Evolutionary conservation across 2,329 filamentous ascomycete genomes (phyloP).

Genomic region (Ophiostoma quercus): DNA sequence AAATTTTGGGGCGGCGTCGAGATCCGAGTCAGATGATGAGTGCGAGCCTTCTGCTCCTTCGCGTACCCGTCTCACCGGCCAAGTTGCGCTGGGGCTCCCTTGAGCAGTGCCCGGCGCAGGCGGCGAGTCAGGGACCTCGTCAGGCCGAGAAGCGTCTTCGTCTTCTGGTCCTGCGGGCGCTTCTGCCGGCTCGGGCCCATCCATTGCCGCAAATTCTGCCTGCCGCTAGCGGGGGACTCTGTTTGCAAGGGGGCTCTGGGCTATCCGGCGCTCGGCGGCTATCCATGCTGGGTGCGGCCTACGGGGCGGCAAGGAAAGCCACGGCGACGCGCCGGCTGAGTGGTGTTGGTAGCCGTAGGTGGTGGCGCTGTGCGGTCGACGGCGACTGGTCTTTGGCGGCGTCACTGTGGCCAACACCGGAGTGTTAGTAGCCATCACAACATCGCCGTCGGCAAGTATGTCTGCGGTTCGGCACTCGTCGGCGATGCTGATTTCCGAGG

Average conservation of each 20-base stretch:
- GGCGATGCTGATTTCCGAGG: background rate
- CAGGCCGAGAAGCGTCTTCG: background rate
- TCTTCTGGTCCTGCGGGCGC: background rate
- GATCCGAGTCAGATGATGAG: background rate
- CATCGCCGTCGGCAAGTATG: background rate
- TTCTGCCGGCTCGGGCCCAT: background rate
- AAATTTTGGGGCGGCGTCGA: background rate
- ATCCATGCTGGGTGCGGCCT: slow-evolving; percentile 21
- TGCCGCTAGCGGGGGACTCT: slow-evolving; percentile 20
- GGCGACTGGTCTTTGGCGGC: background rate
- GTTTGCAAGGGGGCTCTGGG: slow-evolving; percentile 18
- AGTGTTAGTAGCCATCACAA: background rate
- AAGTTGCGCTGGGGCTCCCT: background rate
- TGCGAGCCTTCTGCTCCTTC: slow-evolving; percentile 5
- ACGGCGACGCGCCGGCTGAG: slow-evolving; percentile 19
- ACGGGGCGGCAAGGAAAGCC: slow-evolving; percentile 25
- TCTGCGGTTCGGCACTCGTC: background rate
- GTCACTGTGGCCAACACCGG: background rate
- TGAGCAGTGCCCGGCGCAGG: background rate
- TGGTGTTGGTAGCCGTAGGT: background rate
- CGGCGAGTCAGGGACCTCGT: background rate
- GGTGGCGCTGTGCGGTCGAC: background rate
- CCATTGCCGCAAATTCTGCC: background rate
- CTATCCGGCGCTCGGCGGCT: slow-evolving; percentile 17
- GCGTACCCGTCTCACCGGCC: background rate